phyloP scores from a whole-genome alignment of 139 green algal genomes.

The Pleodorina starrii region DNA sequence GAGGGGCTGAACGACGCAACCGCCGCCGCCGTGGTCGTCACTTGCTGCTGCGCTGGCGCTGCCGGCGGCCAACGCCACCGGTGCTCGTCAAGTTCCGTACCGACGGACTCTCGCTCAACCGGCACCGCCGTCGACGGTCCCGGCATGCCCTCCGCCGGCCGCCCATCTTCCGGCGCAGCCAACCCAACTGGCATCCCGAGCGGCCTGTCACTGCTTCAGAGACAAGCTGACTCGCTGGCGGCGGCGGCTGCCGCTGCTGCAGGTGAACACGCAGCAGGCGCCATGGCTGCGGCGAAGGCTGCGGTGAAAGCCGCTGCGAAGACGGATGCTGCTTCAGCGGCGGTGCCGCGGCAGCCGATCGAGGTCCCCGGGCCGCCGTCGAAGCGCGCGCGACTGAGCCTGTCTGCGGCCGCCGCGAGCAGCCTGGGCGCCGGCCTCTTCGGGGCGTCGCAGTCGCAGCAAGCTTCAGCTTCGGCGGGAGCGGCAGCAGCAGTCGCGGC shows the following conservation, averaged over 20 bases:
- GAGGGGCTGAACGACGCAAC: not conserved
- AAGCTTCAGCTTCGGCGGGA: not conserved
- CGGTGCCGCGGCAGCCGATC: not conserved
- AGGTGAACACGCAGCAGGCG: not conserved
- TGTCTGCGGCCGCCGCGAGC: not conserved
- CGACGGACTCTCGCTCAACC: not conserved
- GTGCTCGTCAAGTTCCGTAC: not conserved
- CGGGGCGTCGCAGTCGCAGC: no score
- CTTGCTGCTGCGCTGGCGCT: not conserved
- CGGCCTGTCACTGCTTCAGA: not conserved
- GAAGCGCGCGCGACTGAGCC: slow-evolving; percentile 24
- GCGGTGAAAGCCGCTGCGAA: not conserved
- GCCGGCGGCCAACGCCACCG: not conserved
- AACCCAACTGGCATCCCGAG: not conserved
- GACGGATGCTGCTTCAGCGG: not conserved
- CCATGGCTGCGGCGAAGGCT: not conserved
- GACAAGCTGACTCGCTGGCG: not conserved
- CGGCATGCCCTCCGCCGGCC: not conserved
- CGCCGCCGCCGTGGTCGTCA: not conserved
- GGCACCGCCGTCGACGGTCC: not conserved
- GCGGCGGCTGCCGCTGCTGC: not conserved
- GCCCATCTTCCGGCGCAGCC: not conserved
- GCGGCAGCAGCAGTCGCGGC: not conserved
- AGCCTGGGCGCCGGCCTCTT: not conserved
- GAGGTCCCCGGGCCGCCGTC: not conserved